phyloP scores from a whole-genome alignment of 179 eudicot species.

The Carnegiea gigantea region DNA sequence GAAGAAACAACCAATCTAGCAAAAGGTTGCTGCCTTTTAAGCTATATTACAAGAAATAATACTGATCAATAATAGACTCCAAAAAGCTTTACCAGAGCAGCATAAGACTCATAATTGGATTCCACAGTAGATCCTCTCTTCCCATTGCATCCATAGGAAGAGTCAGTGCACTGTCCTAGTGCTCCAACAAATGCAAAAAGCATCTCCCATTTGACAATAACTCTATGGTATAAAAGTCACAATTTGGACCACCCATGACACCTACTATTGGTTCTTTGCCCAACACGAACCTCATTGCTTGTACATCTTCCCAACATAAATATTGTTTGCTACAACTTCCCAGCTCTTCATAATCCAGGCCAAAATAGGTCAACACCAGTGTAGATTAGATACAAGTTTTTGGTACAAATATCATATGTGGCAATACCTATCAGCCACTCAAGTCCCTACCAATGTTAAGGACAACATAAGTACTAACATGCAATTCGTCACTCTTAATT shows the following conservation, averaged over 20 bases:
- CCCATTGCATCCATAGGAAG: too few relatives aligned
- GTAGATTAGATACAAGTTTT: not conserved
- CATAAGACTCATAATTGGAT: not conserved
- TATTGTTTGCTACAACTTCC: not conserved
- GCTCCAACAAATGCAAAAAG: too few relatives aligned
- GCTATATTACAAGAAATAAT: not conserved
- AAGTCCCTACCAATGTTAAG: not conserved
- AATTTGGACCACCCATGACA: too few relatives aligned
- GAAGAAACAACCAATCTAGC: slow-evolving; percentile 8
- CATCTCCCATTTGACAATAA: too few relatives aligned
- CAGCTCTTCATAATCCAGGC: not conserved
- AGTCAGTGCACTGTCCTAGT: too few relatives aligned
- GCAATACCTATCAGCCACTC: too few relatives aligned
- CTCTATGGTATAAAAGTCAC: too few relatives aligned
- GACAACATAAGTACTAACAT: not conserved
- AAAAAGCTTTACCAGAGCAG: not conserved
- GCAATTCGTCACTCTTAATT: not conserved
- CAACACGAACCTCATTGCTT: not conserved
- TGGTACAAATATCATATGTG: not conserved
- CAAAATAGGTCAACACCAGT: not conserved
- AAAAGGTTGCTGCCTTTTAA: not conserved
- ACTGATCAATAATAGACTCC: not conserved
- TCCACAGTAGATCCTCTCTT: not conserved
- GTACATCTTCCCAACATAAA: not conserved
- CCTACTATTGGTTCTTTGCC: not conserved